phyloP scores from a whole-genome alignment of 2,329 filamentous ascomycete species.

The Aciculosporium take region DNA sequence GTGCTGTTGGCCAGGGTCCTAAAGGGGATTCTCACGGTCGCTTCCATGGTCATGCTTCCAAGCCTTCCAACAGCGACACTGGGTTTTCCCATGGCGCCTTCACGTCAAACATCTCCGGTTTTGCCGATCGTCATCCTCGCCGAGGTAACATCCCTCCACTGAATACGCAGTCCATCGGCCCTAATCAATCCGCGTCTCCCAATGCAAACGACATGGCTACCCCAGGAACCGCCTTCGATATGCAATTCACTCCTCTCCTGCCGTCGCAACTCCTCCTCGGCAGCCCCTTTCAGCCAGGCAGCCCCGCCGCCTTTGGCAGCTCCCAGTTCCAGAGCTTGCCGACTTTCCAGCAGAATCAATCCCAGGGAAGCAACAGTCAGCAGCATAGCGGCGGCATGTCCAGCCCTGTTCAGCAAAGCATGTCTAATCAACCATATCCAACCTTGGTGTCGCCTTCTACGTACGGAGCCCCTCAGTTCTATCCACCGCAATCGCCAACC shows the following conservation, averaged over 20 bases:
- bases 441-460: conserved; percentile 74
- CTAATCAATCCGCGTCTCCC: conserved; percentile 25
- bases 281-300: conserved; percentile 92
- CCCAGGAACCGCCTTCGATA: conserved; percentile 81
- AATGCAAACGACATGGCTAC: conserved; percentile 63
- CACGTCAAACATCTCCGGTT: conserved; percentile 71
- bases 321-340: conserved; percentile 82
- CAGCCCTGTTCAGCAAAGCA: conserved; percentile 61
- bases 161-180: conserved; percentile 62
- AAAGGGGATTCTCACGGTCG: conserved; percentile 40
- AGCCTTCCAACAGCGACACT: conserved; percentile 70
- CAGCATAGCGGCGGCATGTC: conserved; percentile 48
- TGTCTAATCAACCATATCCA: conserved; percentile 76
- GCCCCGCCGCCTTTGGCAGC: conserved; percentile 75
- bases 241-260: conserved; percentile 95
- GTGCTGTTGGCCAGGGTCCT: conserved; percentile 33
- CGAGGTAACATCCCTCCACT: conserved; percentile 79
- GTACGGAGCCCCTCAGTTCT: conserved; percentile 70
- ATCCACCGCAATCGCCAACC: conserved; percentile 78
- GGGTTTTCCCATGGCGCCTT: conserved; percentile 91
- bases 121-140: conserved; percentile 74
- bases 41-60: conserved; percentile 58
- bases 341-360: conserved; percentile 49
- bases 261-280: conserved; percentile 90
- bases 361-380: conserved; percentile 34